A percentile compares a stretch with the other conserved stretches of the same genome.
phyloP scores from a whole-genome alignment of 257 asterid species.

The Asclepias syriaca region DNA sequence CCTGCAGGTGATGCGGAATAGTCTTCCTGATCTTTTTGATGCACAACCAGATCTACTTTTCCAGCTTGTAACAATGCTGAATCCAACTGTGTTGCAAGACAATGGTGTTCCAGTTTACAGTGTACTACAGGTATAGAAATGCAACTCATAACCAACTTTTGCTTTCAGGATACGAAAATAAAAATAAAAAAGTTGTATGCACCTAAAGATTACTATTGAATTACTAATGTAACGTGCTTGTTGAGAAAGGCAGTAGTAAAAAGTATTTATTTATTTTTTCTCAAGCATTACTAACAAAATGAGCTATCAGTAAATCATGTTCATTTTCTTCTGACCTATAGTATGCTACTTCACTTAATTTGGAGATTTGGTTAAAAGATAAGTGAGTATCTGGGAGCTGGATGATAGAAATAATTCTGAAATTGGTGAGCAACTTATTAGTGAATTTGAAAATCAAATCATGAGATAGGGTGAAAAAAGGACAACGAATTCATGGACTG shows the following conservation, averaged over 20 bases:
- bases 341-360: neutral
- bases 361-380: neutral
- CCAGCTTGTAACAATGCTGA: constrained; percentile 96
- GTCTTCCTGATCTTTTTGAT: constrained; percentile 94
- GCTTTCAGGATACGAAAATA: neutral
- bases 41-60: constrained; percentile 91
- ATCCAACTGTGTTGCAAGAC: constrained; percentile 79
- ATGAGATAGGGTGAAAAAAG: too few relatives aligned
- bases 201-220: neutral
- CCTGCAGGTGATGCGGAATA: constrained; percentile 72
- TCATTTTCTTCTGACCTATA: neutral
- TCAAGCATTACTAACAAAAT: neutral
- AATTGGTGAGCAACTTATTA: neutral
- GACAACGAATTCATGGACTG: neutral
- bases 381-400: neutral
- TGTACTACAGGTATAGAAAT: constrained; percentile 60
- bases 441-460: neutral
- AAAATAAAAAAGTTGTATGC: neutral
- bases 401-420: neutral
- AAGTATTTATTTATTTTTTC: neutral
- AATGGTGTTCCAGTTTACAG: constrained; percentile 93
- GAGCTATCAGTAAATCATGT: neutral
- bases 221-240: neutral
- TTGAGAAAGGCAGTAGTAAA: neutral
- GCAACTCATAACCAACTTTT: neutral